Conservation (phyloP, 2,329 filamentous ascomycete species). For the Myriosclerotinia duriaeana region DNA sequence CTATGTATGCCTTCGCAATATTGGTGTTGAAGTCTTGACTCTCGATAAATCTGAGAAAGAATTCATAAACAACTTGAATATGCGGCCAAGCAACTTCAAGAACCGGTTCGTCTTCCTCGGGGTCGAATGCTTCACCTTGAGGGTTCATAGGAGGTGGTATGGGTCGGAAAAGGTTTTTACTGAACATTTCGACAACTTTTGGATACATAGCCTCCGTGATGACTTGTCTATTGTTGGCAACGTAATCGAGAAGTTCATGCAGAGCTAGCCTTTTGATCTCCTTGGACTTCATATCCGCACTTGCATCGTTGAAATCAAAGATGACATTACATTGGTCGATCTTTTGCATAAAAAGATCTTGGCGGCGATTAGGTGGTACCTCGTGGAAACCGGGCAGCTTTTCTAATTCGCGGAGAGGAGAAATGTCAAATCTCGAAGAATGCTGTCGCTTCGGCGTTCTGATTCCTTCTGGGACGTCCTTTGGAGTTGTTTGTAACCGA, state of each 20-base stretch:
- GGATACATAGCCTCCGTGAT: slow-evolving; percentile 99
- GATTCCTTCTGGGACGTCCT: slow-evolving; percentile 93
- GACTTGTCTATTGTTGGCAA: slow-evolving; percentile 96
- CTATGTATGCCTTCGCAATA: slow-evolving; percentile 97
- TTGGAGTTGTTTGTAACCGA: slow-evolving; percentile 86
- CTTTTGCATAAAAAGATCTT: slow-evolving; percentile 99
- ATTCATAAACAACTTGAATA: slow-evolving; percentile 99
- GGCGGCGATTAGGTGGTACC: slow-evolving; percentile 87
- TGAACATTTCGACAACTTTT: slow-evolving; percentile 97
- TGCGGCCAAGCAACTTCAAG: slow-evolving; percentile 98
- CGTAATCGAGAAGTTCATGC: slow-evolving; percentile 95
- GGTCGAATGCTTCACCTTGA: slow-evolving; percentile 96
- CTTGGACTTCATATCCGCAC: slow-evolving; percentile 98
- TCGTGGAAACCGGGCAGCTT: slow-evolving; percentile 98
- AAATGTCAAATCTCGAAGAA: slow-evolving; percentile 96
- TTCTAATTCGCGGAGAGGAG: slow-evolving; percentile 91
- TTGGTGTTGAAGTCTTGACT: slow-evolving; percentile 99
- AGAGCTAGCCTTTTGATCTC: slow-evolving; percentile 97
- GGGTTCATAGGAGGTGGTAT: slow-evolving; percentile 97
- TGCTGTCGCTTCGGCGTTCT: slow-evolving; percentile 95
- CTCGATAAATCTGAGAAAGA: slow-evolving; percentile 98
- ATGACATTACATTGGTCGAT: slow-evolving; percentile 99
- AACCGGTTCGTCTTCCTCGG: slow-evolving; percentile 96
- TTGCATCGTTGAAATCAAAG: slow-evolving; percentile 98
- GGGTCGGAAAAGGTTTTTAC: slow-evolving; percentile 95